Conservation (phyloP, 2,329 filamentous ascomycete genomes). For the Ceratocystis destructans region DNA sequence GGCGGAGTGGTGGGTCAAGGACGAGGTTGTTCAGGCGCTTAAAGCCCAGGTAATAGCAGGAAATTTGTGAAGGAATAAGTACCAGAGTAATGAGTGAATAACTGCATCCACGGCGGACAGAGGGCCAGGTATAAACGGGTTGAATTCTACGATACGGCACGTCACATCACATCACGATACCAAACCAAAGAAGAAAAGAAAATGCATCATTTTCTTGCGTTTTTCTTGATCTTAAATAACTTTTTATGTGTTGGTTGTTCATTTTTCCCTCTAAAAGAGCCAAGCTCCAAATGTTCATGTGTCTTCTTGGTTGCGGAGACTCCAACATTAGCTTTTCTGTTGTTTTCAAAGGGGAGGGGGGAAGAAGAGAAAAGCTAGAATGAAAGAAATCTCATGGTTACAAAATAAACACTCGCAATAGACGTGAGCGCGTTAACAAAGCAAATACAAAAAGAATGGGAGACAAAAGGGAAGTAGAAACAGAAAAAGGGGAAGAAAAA, state of each 20-base stretch:
- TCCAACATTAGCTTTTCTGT: too few relatives aligned
- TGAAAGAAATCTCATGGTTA: slow-evolving; percentile 21
- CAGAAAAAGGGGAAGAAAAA: neutral
- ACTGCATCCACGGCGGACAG: neutral
- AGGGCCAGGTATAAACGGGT: neutral
- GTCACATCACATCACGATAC: neutral
- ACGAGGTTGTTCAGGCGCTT: slow-evolving; percentile 40
- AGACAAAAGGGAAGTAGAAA: neutral
- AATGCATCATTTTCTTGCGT: neutral
- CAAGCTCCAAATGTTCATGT: slow-evolving; percentile 5
- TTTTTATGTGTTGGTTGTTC: slow-evolving; percentile 14
- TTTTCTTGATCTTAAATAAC: slow-evolving; percentile 10
- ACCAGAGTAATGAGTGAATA: neutral
- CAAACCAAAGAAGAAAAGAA: neutral
- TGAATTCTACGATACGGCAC: neutral
- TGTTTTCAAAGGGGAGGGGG: neutral
- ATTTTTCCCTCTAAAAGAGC: neutral
- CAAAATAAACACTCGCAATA: slow-evolving; percentile 15
- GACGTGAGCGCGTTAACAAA: neutral
- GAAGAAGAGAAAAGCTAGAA: slow-evolving; percentile 5
- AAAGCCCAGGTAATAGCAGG: slow-evolving; percentile 34
- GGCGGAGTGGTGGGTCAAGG: slow-evolving; percentile 40
- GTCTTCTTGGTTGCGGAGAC: neutral
- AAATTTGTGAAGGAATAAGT: neutral
- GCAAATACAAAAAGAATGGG: slow-evolving; percentile 4